Percentiles rank a stretch among this genome's conserved stretches.
phyloP scores from a whole-genome alignment of 805 yeast species.

The Candida insectorum region DNA sequence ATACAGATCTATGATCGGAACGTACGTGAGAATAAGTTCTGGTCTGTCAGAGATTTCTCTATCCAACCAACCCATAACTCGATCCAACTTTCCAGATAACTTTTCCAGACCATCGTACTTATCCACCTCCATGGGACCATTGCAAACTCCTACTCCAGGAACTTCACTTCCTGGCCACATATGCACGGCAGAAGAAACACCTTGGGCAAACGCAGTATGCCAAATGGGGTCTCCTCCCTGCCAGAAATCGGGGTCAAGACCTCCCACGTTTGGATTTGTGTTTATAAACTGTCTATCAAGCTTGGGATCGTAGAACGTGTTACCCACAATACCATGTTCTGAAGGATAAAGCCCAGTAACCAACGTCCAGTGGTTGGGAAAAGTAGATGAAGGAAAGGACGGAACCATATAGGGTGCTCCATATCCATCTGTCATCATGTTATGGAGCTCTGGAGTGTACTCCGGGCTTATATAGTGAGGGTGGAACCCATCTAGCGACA shows the following conservation, averaged over 20 bases:
- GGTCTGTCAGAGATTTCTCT: constrained; percentile 52
- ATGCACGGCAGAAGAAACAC: constrained; percentile 70
- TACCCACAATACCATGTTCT: constrained; percentile 84
- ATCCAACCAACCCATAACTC: constrained; percentile 70
- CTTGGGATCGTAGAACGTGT: constrained; percentile 68
- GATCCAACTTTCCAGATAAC: constrained; percentile 51
- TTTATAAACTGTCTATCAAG: constrained; percentile 57
- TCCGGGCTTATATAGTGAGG: constrained; percentile 73
- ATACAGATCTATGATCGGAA: constrained; percentile 75
- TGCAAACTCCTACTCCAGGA: constrained; percentile 37
- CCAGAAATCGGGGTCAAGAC: constrained; percentile 65
- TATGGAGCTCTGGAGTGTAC: constrained; percentile 69
- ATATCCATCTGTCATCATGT: constrained; percentile 47
- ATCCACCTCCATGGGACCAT: constrained; percentile 52
- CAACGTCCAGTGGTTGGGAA: constrained; percentile 90
- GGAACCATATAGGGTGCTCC: constrained; percentile 86
- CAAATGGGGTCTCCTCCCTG: constrained; percentile 84
- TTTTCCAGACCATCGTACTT: constrained; percentile 62
- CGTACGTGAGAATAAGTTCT: constrained; percentile 71
- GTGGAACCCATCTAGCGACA: constrained; percentile 87
- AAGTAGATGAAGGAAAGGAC: constrained; percentile 83
- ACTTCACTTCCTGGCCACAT: constrained; percentile 98
- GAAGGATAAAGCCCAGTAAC: constrained; percentile 83
- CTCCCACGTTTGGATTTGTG: constrained; percentile 51
- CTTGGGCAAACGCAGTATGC: constrained; percentile 67